Evolutionary conservation across 768 basidiomycete genomes (phyloP), one percentile per base, ranked within the genome.

Genomic region (Mycena pura): DNA sequence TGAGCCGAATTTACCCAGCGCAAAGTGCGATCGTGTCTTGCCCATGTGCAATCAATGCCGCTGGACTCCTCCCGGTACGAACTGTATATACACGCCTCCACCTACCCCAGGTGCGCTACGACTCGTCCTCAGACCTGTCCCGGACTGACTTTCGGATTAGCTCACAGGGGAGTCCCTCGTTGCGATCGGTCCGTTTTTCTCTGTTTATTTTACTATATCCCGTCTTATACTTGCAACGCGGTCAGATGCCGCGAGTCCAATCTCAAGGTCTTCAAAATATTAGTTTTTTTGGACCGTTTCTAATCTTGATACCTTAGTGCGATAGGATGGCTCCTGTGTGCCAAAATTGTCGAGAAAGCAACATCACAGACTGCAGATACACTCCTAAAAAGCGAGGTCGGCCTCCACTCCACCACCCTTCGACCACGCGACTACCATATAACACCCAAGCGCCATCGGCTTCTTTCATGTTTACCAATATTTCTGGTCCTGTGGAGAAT

Each of bases 41-140:
- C 89, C 89, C 22, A 82, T 82, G 11, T 90, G 89, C 72, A 90
- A 90, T 67, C 86, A 90, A 67, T 90, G 89, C 62, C 82, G 84
- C 24, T 89, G 85, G 85, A 81, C 83, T 15, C n/a, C n/a, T n/a
- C 81, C 80, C 55, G 81, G 82, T 17, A 77, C 83, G 62, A 86
- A 88, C 60, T 90, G 89, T 75, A 84, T 81, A 71, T 90, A 90
- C 73, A 89, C 89, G 11, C 89, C 89, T 52, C 73, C 90, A 41
- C 89, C 89, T 19, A 90, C 88, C 4, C 89, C 89, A 39, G 64
- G 64, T 62, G 24, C 36, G 64, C 45, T 6, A 13, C 38, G 17
- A 19, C n/a, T 51, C 28, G 9, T 28, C n/a, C n/a, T n/a, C n/a
- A n/a, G n/a, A 29, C 13, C 48, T 52, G 25, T 46, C 38, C 27